phyloP scores from a whole-genome alignment of 768 basidiomycete genomes.

The Boletus huronensis region DNA sequence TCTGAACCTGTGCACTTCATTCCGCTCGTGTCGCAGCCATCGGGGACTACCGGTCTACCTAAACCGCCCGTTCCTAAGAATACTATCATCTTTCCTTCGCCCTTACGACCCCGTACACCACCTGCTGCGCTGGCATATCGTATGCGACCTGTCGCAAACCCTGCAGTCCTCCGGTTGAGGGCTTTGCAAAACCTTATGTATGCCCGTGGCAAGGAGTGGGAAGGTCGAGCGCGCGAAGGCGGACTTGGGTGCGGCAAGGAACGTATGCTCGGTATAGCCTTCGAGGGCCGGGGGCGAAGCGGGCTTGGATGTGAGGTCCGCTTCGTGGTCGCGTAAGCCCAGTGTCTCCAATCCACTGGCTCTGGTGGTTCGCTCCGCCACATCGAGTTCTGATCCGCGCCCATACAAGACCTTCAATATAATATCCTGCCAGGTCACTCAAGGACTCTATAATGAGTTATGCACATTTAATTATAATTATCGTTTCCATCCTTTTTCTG shows the following conservation, averaged over 20 bases:
- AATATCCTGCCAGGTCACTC: constrained; percentile 9
- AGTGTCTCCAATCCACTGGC: not conserved
- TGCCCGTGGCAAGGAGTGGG: constrained; percentile 43
- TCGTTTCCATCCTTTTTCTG: constrained; percentile 3
- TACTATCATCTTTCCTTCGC: constrained; percentile 40
- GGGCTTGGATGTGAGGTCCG: constrained; percentile 42
- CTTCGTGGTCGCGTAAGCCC: constrained; percentile 28
- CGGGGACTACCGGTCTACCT: constrained; percentile 28
- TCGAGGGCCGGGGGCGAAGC: constrained; percentile 60
- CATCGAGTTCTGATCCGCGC: not conserved
- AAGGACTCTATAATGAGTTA: constrained; percentile 29
- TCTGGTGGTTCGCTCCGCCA: not conserved
- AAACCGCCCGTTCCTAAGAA: constrained; percentile 31
- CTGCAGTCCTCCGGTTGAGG: constrained; percentile 52
- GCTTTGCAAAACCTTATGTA: constrained; percentile 58
- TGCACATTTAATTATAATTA: constrained; percentile 33
- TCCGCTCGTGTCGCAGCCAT: constrained; percentile 36
- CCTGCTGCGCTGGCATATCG: constrained; percentile 38
- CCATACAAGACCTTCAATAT: not conserved
- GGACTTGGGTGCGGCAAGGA: constrained; percentile 54
- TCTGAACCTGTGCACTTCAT: constrained; percentile 38
- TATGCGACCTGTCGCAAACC: constrained; percentile 58
- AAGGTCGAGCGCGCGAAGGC: constrained; percentile 47
- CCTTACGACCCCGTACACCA: constrained; percentile 38
- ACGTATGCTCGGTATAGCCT: constrained; percentile 54